Percentiles rank a stretch among this genome's conserved stretches.
These are phyloP conservation scores for Aspergillus tubingensis DNA, from an alignment of 2,329 filamentous ascomycete genomes.

Conservation along the genomic window DNA sequence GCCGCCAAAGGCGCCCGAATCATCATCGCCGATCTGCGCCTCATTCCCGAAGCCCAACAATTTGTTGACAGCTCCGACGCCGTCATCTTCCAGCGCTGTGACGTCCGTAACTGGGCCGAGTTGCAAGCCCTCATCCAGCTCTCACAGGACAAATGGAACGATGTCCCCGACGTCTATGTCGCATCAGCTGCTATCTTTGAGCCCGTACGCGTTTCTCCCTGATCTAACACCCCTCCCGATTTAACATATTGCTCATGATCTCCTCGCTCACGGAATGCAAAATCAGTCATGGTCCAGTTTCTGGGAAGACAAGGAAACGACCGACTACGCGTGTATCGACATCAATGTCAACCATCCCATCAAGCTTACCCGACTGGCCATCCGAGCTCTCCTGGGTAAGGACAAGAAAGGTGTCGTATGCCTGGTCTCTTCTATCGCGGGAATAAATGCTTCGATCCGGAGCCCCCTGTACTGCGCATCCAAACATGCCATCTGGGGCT, in stretches of 20 bases:
- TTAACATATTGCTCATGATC: too few relatives aligned
- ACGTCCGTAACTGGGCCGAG: constrained; percentile 7
- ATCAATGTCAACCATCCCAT: constrained; percentile 12
- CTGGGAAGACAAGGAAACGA: constrained; percentile 7
- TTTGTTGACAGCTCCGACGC: not conserved
- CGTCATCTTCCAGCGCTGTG: constrained; percentile 3
- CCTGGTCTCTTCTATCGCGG: constrained; percentile 1
- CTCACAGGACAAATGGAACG: not conserved
- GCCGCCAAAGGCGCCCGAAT: not conserved
- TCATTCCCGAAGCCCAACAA: constrained; percentile 5
- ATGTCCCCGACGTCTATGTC: constrained; percentile 8
- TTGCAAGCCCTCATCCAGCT: not conserved
- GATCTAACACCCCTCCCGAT: too few relatives aligned
- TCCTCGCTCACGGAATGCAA: not conserved
- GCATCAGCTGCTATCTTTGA: constrained; percentile 11
- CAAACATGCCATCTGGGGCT: constrained; percentile 13
- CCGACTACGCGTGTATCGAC: constrained; percentile 3
- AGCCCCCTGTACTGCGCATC: constrained; percentile 7
- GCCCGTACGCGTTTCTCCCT: not conserved
- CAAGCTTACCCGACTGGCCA: constrained; percentile 11
- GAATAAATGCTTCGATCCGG: not conserved
- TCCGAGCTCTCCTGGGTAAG: not conserved
- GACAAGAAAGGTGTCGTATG: constrained; percentile 12
- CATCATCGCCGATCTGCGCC: constrained; percentile 8
- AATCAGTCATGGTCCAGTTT: constrained; percentile 5